These are phyloP conservation scores for Globisporangium okanoganense DNA, from an alignment of 352 stramenopile genomes.

Conservation along the genomic window DNA sequence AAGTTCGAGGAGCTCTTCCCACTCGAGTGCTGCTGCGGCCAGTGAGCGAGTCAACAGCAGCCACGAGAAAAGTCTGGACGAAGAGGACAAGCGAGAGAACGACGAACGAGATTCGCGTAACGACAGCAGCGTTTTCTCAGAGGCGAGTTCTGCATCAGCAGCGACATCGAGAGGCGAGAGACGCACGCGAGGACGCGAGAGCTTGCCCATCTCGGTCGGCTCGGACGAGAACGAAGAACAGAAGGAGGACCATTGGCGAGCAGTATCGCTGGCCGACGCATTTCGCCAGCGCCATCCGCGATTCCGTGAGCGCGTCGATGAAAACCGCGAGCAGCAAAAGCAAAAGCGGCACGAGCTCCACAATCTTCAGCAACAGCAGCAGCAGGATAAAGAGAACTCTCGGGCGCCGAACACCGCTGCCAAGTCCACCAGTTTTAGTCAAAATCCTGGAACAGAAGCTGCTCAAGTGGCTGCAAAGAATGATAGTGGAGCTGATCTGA, in stretches of 20 bases:
- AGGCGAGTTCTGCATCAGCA: not conserved
- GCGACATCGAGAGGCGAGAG: not conserved
- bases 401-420: not conserved
- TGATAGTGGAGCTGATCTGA: not conserved
- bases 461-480: not conserved
- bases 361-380: conserved; percentile 11
- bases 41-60: not conserved
- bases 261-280: conserved; percentile 49
- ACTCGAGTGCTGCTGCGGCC: not conserved
- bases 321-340: conserved; percentile 26
- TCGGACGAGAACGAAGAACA: not conserved
- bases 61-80: not conserved
- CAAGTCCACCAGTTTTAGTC: not conserved
- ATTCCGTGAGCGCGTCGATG: conserved; percentile 33
- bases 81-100: conserved; percentile 27
- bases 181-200: conserved; percentile 3
- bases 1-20: conserved; percentile 5
- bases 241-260: not conserved
- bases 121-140: conserved; percentile 13
- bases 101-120: conserved; percentile 6
- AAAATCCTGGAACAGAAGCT: not conserved
- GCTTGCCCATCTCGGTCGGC: conserved; percentile 4
- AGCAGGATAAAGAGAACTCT: conserved; percentile 8
- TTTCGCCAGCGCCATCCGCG: conserved; percentile 55
- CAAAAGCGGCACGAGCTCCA: conserved; percentile 23